phyloP scores from a whole-genome alignment of 257 asterid genomes.

The Mitragyna speciosa region DNA sequence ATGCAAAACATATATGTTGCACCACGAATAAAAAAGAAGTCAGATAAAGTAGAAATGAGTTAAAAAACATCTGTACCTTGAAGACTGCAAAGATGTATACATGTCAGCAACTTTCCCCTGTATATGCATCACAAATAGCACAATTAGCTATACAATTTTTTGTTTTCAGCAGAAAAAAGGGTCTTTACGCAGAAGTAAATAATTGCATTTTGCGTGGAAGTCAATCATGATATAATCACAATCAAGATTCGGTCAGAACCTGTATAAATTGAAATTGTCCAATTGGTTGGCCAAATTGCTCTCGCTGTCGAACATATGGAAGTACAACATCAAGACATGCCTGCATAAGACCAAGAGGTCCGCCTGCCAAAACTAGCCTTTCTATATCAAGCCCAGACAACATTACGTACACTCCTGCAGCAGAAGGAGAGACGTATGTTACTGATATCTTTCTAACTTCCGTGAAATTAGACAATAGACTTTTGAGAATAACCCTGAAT shows the following conservation, averaged over 20 bases:
- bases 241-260: conserved; percentile 37
- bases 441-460: conserved; percentile 11
- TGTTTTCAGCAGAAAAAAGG: neutral
- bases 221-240: neutral
- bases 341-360: conserved; percentile 97
- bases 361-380: conserved; percentile 94
- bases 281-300: conserved; percentile 89
- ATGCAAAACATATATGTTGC: conserved; percentile 9
- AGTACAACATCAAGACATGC: conserved; percentile 92
- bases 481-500: neutral
- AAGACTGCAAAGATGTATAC: conserved; percentile 90
- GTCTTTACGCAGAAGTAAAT: neutral
- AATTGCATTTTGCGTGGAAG: neutral
- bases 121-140: conserved; percentile 29
- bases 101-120: conserved; percentile 98
- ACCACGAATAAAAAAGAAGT: neutral
- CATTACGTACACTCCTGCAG: conserved; percentile 95
- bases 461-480: neutral
- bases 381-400: conserved; percentile 96
- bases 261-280: conserved; percentile 93
- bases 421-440: conserved; percentile 23
- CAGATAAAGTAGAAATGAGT: conserved; percentile 6
- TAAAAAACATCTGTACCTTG: conserved; percentile 52
- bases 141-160: conserved; percentile 5
- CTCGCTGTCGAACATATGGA: conserved; percentile 84